Evolutionary conservation across 345 rosid genomes (phyloP).

Genomic region (Erysimum cheiranthoides): DNA sequence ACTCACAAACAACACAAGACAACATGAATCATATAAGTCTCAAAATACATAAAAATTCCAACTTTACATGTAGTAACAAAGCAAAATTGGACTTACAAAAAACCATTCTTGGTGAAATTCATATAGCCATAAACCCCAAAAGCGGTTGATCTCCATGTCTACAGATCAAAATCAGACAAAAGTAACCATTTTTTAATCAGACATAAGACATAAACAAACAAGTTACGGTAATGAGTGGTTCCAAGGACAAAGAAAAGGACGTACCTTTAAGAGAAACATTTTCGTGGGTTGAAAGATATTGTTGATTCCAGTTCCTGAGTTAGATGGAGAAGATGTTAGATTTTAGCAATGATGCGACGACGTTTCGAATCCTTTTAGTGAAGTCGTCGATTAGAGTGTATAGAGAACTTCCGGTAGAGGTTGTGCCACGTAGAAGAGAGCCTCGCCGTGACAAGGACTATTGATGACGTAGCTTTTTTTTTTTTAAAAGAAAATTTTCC

Average conservation of each 20-base stretch:
- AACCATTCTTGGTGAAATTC: conserved; percentile 82
- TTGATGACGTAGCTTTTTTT: neutral
- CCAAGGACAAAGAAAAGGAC: neutral
- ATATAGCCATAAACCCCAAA: conserved; percentile 78
- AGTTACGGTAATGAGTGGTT: neutral
- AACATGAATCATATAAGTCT: neutral
- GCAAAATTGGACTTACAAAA: conserved; percentile 58
- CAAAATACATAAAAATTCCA: neutral
- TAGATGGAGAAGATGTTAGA: conserved; percentile 28
- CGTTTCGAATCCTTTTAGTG: neutral
- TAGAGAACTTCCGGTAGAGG: neutral
- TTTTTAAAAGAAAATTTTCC: too few species aligned
- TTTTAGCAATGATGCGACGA: neutral
- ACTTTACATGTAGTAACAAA: conserved; percentile 5
- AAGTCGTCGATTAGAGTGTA: neutral
- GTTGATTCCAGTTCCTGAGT: conserved; percentile 1
- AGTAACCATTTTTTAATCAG: neutral
- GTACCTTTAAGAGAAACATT: conserved; percentile 80
- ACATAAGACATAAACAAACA: neutral
- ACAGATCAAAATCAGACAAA: conserved; percentile 26
- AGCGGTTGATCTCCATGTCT: conserved; percentile 84
- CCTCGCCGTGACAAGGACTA: neutral
- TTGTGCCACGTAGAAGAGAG: conserved; percentile 36
- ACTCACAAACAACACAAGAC: neutral
- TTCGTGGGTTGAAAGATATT: conserved; percentile 10